These are phyloP conservation scores for Citropsis articulata DNA, from an alignment of 345 rosid species.

Conservation along the genomic window DNA sequence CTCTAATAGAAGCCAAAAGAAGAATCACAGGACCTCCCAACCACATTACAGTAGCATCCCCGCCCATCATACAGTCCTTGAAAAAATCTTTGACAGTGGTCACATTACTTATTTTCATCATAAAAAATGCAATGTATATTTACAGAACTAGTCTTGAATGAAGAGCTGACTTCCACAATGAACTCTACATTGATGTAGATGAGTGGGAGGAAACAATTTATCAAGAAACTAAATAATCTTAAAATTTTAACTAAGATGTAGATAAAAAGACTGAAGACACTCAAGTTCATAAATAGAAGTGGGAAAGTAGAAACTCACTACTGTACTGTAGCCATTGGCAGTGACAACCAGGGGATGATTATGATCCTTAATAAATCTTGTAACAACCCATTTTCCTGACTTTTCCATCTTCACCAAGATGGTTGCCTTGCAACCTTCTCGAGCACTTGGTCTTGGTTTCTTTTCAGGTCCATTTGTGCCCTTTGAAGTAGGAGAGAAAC, in stretches of 20 bases:
- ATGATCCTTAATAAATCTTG: constrained; percentile 76
- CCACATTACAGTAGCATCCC: background rate
- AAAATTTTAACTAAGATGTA: background rate
- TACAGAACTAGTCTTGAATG: background rate
- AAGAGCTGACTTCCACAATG: background rate
- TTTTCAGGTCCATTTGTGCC: constrained; percentile 43
- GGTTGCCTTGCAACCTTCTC: constrained; percentile 88
- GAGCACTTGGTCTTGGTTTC: constrained; percentile 56
- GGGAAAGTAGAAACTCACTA: constrained; percentile 37
- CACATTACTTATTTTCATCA: background rate
- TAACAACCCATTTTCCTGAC: constrained; percentile 77
- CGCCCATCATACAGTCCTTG: background rate
- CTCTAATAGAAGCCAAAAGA: background rate
- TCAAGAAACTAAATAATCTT: constrained; percentile 7
- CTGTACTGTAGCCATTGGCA: constrained; percentile 40
- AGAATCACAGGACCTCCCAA: background rate
- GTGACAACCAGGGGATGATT: constrained; percentile 64
- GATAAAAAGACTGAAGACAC: constrained; percentile 7
- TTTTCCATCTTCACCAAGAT: constrained; percentile 76
- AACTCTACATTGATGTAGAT: background rate
- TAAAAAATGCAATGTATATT: background rate
- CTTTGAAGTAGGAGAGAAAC: constrained; percentile 57
- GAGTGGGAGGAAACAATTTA: background rate
- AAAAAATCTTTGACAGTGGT: background rate
- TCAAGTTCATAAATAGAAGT: background rate